Percentiles rank a stretch among this genome's conserved stretches.
Conservation (phyloP, 768 basidiomycete genomes). For the Termitomyces sp. region DNA sequence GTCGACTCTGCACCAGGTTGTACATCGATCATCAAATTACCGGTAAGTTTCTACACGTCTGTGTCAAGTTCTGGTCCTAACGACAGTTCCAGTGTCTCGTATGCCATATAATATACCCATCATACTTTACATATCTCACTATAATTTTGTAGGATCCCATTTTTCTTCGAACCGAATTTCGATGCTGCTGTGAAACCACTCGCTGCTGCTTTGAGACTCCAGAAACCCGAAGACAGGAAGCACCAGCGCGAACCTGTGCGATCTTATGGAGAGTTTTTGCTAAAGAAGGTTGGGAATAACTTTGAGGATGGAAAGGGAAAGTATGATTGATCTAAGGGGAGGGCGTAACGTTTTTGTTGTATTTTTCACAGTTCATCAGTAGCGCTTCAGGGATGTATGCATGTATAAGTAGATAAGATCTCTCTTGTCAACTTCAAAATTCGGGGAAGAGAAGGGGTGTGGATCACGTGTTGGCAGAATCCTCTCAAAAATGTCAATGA, state of each 20-base stretch:
- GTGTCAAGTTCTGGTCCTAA: background rate
- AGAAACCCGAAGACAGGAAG: conserved; percentile 19
- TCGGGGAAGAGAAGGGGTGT: too few species aligned
- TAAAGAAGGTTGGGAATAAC: conserved; percentile 70
- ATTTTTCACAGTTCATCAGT: background rate
- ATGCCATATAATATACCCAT: conserved; percentile 29
- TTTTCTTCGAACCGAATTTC: conserved; percentile 94
- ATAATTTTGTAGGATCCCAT: conserved; percentile 60
- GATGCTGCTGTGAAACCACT: conserved; percentile 67
- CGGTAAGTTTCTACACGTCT: conserved; percentile 32
- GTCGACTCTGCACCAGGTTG: conserved; percentile 86
- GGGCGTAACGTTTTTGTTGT: background rate
- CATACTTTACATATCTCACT: background rate
- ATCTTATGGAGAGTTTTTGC: conserved; percentile 81
- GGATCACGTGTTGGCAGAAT: conserved; percentile 14
- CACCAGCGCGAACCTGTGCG: conserved; percentile 37
- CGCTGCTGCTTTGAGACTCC: conserved; percentile 50
- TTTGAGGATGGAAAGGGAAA: conserved; percentile 48
- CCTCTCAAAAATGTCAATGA: conserved; percentile 18
- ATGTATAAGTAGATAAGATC: background rate
- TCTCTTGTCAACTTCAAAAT: too few species aligned
- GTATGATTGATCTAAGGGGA: conserved; percentile 22
- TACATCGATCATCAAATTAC: conserved; percentile 75
- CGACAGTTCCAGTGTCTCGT: conserved; percentile 60
- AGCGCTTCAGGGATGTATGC: background rate